Conservation (phyloP, 257 asterid species). For the Mitragyna speciosa region DNA sequence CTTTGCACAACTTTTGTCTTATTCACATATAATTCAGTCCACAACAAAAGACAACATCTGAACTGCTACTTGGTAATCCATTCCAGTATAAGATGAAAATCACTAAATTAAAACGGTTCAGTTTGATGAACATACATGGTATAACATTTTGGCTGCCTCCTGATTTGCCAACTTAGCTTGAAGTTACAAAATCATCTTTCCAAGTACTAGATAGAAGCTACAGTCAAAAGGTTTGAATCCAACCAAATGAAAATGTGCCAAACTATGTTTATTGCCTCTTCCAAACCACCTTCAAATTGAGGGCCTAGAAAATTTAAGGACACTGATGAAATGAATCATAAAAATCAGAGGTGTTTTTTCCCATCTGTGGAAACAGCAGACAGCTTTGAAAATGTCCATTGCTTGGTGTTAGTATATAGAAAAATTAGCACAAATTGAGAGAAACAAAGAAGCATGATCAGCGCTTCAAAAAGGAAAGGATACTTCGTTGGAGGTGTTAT, state of each 20-base stretch:
- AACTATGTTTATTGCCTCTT: background rate
- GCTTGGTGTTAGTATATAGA: conserved; percentile 57
- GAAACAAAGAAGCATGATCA: conserved; percentile 83
- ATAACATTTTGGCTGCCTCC: background rate
- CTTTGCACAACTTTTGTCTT: background rate
- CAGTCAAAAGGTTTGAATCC: background rate
- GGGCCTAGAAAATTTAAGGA: background rate
- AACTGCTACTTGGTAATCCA: background rate
- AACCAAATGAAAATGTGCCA: background rate
- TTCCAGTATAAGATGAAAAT: background rate
- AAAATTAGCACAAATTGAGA: conserved; percentile 59
- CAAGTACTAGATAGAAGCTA: background rate
- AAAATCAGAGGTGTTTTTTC: conserved; percentile 60
- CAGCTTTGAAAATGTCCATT: conserved; percentile 52
- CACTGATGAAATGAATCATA: background rate
- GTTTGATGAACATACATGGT: background rate
- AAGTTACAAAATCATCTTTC: background rate
- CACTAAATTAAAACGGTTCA: background rate
- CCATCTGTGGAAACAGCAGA: conserved; percentile 27
- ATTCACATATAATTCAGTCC: background rate
- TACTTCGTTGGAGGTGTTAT: conserved; percentile 73
- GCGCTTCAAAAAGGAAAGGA: conserved; percentile 84
- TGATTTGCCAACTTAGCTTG: background rate
- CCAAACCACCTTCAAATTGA: background rate
- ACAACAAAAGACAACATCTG: background rate